A percentile compares a stretch with the other conserved stretches of the same genome.
phyloP scores from a whole-genome alignment of 148 eudicot species.

The Euryodendron excelsum region DNA sequence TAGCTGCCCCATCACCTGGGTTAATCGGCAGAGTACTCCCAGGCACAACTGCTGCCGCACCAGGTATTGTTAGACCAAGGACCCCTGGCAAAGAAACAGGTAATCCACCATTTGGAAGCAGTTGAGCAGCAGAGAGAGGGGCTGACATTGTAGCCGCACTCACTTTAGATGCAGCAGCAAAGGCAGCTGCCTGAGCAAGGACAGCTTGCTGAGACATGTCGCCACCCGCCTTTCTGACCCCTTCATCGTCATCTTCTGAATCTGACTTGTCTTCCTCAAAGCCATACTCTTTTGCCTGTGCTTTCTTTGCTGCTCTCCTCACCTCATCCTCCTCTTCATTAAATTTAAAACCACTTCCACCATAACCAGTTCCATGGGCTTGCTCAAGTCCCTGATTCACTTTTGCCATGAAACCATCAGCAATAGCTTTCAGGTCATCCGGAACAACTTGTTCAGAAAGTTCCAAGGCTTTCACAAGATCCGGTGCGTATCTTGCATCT shows the following conservation, averaged over 20 bases:
- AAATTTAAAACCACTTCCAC: slow-evolving; percentile 83
- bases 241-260: slow-evolving; percentile 80
- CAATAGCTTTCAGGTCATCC: slow-evolving; percentile 65
- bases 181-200: slow-evolving; percentile 43
- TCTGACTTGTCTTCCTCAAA: slow-evolving; percentile 83
- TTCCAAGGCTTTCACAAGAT: slow-evolving; percentile 70
- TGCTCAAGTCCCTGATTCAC: slow-evolving; percentile 80
- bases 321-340: slow-evolving; percentile 90
- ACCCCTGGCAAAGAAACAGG: slow-evolving; percentile 32
- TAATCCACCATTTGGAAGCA: slow-evolving; percentile 32
- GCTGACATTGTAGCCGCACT: slow-evolving; percentile 26
- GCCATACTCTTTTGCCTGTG: slow-evolving; percentile 83
- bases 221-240: slow-evolving; percentile 54
- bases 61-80: slow-evolving; percentile 22
- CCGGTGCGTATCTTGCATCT: slow-evolving; percentile 70
- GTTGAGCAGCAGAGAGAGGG: slow-evolving; percentile 26
- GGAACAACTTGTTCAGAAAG: slow-evolving; percentile 81
- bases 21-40: slow-evolving; percentile 21
- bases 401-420: slow-evolving; percentile 74
- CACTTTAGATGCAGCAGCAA: slow-evolving; percentile 38
- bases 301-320: slow-evolving; percentile 79
- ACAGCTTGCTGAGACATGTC: slow-evolving; percentile 45
- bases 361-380: slow-evolving; percentile 76
- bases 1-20: slow-evolving; percentile 46
- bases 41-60: slow-evolving; percentile 23